A percentile compares a stretch with the other conserved stretches of the same genome.
These are phyloP conservation scores for Talaromyces funiculosus DNA, from an alignment of 2,329 filamentous ascomycete genomes.

Conservation along the genomic window DNA sequence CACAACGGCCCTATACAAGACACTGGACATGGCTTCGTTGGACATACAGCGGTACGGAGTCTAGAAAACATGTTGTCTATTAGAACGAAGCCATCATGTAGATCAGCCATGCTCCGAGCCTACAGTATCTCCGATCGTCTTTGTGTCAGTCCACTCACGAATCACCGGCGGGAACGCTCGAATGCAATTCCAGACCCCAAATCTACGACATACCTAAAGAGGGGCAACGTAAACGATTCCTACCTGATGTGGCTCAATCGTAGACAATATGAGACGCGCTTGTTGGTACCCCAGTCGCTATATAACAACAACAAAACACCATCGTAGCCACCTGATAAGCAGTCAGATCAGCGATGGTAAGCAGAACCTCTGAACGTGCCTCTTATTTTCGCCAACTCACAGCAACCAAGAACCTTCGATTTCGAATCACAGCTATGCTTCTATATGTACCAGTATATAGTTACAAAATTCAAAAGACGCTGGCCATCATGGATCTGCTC, in stretches of 20 bases:
- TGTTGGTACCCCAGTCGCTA: neutral
- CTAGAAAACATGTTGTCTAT: no score
- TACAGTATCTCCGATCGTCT: slow-evolving; percentile 1
- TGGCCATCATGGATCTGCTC: slow-evolving; percentile 48
- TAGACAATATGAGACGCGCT: neutral
- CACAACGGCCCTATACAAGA: no score
- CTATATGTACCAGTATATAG: neutral
- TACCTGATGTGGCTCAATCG: neutral
- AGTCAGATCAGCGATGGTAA: neutral
- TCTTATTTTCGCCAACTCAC: neutral
- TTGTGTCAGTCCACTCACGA: neutral
- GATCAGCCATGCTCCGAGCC: slow-evolving; percentile 1
- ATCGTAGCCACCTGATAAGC: neutral
- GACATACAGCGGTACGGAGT: neutral
- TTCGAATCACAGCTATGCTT: neutral
- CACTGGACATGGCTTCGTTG: neutral
- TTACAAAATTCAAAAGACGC: neutral
- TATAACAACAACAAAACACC: neutral
- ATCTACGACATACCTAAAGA: neutral
- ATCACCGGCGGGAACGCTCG: neutral
- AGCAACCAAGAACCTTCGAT: neutral
- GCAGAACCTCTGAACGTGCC: neutral
- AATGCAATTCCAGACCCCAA: neutral
- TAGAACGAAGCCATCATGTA: slow-evolving; percentile 2
- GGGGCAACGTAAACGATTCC: neutral